These are phyloP conservation scores for Apium graveolens DNA, from an alignment of 129 eudicot genomes.

Conservation along the genomic window DNA sequence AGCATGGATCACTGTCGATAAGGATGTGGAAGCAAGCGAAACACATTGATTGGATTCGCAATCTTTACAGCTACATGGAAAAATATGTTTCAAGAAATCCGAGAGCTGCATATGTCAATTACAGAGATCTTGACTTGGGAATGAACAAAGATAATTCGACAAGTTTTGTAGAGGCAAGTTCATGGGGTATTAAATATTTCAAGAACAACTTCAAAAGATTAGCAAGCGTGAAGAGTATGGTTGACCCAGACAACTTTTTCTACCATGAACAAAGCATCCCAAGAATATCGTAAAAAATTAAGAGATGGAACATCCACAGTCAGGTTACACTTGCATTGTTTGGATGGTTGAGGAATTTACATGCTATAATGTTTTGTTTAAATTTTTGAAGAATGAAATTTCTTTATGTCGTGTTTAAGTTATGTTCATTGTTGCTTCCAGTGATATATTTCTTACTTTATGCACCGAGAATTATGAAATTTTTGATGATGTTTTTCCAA, in stretches of 20 bases:
- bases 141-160: constrained; percentile 9
- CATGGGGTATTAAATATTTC: constrained; percentile 10
- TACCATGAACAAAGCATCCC: constrained; percentile 25
- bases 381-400: too few relatives aligned
- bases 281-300: background rate
- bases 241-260: constrained; percentile 15
- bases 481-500: too few relatives aligned
- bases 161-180: constrained; percentile 9
- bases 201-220: constrained; percentile 8
- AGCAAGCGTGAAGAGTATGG: constrained; percentile 13
- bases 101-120: too few relatives aligned
- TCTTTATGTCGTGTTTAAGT: too few relatives aligned
- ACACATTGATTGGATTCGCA: constrained; percentile 12
- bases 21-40: background rate
- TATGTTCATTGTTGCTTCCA: too few relatives aligned
- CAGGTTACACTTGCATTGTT: background rate
- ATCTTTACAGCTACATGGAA: too few relatives aligned
- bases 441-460: too few relatives aligned
- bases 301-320: background rate
- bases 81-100: too few relatives aligned
- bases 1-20: background rate
- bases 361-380: background rate
- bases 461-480: too few relatives aligned
- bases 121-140: too few relatives aligned
- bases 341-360: background rate